Evolutionary conservation across 1,284 basidiomycete genomes (phyloP).

Genomic region (Neotropicomus parvogracilis): DNA sequence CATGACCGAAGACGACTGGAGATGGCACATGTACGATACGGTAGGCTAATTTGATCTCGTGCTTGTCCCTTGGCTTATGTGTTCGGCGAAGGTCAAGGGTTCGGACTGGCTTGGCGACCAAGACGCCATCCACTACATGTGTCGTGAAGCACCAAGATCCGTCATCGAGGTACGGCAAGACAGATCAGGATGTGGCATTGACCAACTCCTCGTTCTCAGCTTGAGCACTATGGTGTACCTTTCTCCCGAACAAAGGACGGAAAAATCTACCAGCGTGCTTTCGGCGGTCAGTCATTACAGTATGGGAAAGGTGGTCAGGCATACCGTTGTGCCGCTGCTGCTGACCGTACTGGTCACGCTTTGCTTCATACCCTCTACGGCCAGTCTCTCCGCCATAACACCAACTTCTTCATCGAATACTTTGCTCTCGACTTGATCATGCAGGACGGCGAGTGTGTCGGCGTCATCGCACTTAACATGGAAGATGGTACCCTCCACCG

Average conservation of each 20-base stretch:
- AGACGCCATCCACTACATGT: conserved; percentile 99
- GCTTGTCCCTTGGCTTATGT: conserved; percentile 12
- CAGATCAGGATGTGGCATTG: background rate
- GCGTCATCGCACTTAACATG: conserved; percentile 98
- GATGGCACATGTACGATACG: conserved; percentile 99
- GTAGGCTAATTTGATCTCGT: conserved; percentile 43
- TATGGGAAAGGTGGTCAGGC: conserved; percentile 99
- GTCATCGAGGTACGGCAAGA: conserved; percentile 75
- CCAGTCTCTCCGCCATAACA: conserved; percentile 98
- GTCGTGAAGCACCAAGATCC: conserved; percentile 89
- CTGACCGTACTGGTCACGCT: conserved; percentile 98
- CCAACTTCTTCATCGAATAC: conserved; percentile 99
- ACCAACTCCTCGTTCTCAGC: conserved; percentile 45
- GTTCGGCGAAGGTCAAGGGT: conserved; percentile 79
- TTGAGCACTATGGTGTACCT: conserved; percentile 98
- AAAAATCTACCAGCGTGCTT: conserved; percentile 99
- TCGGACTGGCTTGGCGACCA: conserved; percentile 99
- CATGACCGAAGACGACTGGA: conserved; percentile 99
- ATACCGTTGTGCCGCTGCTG: conserved; percentile 97
- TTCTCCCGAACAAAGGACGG: conserved; percentile 99
- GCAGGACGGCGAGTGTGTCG: conserved; percentile 98
- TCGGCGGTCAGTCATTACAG: conserved; percentile 97
- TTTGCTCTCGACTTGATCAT: conserved; percentile 98
- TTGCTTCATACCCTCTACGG: conserved; percentile 98
- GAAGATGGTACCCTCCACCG: conserved; percentile 99